Percentiles rank a stretch among this genome's conserved stretches.
phyloP scores from a whole-genome alignment of 805 yeast species.

The Barnettozyma californica region DNA sequence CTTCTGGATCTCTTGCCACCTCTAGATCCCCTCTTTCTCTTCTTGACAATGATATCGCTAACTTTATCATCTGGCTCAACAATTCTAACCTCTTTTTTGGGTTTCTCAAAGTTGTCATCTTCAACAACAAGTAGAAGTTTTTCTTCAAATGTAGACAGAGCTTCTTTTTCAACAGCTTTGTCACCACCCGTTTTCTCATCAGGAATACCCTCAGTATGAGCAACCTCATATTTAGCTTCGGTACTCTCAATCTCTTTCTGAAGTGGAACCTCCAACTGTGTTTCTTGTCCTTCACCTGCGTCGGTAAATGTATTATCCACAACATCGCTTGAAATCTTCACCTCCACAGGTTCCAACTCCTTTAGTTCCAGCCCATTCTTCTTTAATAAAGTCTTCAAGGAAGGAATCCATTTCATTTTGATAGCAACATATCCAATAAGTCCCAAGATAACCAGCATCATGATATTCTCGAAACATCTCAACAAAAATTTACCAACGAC shows the following conservation, averaged over 20 bases:
- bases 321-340: neutral
- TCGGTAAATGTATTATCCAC: conserved; percentile 7
- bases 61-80: conserved; percentile 25
- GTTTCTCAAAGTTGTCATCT: neutral
- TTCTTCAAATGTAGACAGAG: neutral
- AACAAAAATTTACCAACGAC: conserved; percentile 28
- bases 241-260: too few species aligned
- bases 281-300: conserved; percentile 1
- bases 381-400: conserved; percentile 27
- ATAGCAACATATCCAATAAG: conserved; percentile 25
- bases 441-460: conserved; percentile 29
- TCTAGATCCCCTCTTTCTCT: conserved; percentile 77
- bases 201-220: neutral
- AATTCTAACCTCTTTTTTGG: conserved; percentile 24
- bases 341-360: conserved; percentile 18
- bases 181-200: neutral
- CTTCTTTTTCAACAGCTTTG: neutral
- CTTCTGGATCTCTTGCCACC: conserved; percentile 66
- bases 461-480: conserved; percentile 35
- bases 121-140: neutral
- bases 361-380: conserved; percentile 29
- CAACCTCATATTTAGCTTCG: neutral
- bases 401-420: conserved; percentile 29
- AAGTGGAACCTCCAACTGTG: neutral
- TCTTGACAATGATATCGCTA: conserved; percentile 35